A percentile compares a stretch with the other conserved stretches of the same genome.
Conservation (phyloP, 805 yeast species). For the Danielozyma ontarioensis region DNA sequence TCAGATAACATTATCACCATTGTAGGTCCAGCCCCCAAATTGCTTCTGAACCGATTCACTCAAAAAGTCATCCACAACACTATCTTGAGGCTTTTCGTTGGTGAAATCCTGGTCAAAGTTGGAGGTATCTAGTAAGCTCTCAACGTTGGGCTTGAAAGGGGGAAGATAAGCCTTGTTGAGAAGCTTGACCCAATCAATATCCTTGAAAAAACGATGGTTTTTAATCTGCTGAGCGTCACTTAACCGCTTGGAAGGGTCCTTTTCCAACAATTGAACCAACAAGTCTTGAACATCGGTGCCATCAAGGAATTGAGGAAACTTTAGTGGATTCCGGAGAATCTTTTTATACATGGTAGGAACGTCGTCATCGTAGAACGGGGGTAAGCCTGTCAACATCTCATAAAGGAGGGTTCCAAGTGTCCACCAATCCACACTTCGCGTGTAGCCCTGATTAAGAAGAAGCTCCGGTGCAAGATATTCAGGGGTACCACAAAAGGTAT, state of each 20-base stretch:
- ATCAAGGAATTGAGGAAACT: constrained; percentile 78
- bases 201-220: constrained; percentile 77
- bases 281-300: constrained; percentile 83
- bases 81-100: constrained; percentile 86
- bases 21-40: constrained; percentile 98
- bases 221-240: constrained; percentile 83
- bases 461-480: constrained; percentile 96
- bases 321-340: constrained; percentile 81
- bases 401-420: constrained; percentile 89
- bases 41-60: constrained; percentile 96
- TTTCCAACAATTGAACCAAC: constrained; percentile 64
- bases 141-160: constrained; percentile 91
- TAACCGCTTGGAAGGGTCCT: constrained; percentile 79
- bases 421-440: constrained; percentile 98
- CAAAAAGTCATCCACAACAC: constrained; percentile 87
- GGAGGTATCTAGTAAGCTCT: constrained; percentile 80
- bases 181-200: constrained; percentile 85
- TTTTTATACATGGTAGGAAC: constrained; percentile 90
- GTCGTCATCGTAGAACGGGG: constrained; percentile 96
- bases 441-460: constrained; percentile 86
- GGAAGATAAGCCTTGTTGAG: constrained; percentile 86
- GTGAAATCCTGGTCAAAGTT: constrained; percentile 93
- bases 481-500: constrained; percentile 97
- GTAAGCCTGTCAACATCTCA: constrained; percentile 95
- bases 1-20: constrained; percentile 45